Conservation (phyloP, 2,329 filamentous ascomycete species). For the Erysiphe neolycopersici region DNA sequence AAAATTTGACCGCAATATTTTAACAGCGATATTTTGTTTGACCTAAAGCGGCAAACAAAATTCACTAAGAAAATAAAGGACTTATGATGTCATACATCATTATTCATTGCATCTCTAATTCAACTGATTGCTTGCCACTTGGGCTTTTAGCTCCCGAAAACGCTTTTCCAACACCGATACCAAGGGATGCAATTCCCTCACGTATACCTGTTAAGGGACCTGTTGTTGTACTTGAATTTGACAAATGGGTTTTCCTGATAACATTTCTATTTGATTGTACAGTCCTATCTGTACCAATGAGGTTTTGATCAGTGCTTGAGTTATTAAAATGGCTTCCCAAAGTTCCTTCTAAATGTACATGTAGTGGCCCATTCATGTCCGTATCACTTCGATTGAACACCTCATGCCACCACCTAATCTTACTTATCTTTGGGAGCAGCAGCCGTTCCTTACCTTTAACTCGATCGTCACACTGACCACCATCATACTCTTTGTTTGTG, state of each 20-base stretch:
- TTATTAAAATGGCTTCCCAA: constrained; percentile 3
- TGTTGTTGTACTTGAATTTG: constrained; percentile 1
- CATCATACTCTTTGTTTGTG: constrained; percentile 53
- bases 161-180: constrained; percentile 14
- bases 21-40: background rate
- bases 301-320: background rate
- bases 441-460: constrained; percentile 57
- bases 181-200: constrained; percentile 19
- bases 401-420: constrained; percentile 86
- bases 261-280: background rate
- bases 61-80: background rate
- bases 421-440: constrained; percentile 48
- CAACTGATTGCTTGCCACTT: constrained; percentile 14
- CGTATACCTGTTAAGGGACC: constrained; percentile 17
- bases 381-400: constrained; percentile 62
- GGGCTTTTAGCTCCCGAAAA: constrained; percentile 8
- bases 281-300: background rate
- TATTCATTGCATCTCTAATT: constrained; percentile 22
- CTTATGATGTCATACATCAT: background rate
- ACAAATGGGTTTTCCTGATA: background rate
- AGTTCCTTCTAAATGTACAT: constrained; percentile 18
- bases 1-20: background rate
- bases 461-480: constrained; percentile 44
- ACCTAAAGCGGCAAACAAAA: background rate
- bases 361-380: constrained; percentile 64